Percentiles rank a stretch among this genome's conserved stretches.
These are phyloP conservation scores for Tuber brumale DNA, from an alignment of 495 filamentous ascomycete genomes.

Conservation along the genomic window DNA sequence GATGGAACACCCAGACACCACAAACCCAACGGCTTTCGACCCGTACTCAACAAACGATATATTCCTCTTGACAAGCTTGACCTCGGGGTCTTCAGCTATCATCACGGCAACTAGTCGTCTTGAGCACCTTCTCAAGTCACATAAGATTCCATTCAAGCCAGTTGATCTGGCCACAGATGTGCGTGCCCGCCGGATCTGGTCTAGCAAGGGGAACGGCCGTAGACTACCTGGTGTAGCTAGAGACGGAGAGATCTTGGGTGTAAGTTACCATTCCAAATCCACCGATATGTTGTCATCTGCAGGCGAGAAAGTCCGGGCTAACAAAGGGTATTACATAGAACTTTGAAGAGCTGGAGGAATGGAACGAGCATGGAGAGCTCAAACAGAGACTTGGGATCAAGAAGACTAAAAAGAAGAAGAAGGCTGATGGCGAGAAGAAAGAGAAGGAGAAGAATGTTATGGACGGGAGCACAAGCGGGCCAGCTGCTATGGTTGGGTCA, in stretches of 20 bases:
- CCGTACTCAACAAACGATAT: constrained; percentile 34
- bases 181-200: constrained; percentile 83
- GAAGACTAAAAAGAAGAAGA: constrained; percentile 43
- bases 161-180: constrained; percentile 91
- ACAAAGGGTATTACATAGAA: constrained; percentile 53
- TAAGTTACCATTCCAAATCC: constrained; percentile 48
- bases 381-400: constrained; percentile 65
- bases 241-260: constrained; percentile 76
- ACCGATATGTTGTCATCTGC: not conserved
- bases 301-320: not conserved
- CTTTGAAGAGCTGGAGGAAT: constrained; percentile 88
- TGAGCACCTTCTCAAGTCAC: constrained; percentile 92
- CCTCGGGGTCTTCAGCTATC: constrained; percentile 50
- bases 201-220: constrained; percentile 64
- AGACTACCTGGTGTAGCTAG: constrained; percentile 87
- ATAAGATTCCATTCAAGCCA: constrained; percentile 85
- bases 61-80: constrained; percentile 41
- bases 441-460: constrained; percentile 26
- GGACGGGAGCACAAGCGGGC: constrained; percentile 26
- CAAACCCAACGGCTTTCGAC: constrained; percentile 31
- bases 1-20: constrained; percentile 34
- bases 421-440: constrained; percentile 43
- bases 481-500: constrained; percentile 29
- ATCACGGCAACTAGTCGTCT: constrained; percentile 91
- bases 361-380: constrained; percentile 97